Conservation (phyloP, 768 basidiomycete species). For the Crucibulum laeve region DNA sequence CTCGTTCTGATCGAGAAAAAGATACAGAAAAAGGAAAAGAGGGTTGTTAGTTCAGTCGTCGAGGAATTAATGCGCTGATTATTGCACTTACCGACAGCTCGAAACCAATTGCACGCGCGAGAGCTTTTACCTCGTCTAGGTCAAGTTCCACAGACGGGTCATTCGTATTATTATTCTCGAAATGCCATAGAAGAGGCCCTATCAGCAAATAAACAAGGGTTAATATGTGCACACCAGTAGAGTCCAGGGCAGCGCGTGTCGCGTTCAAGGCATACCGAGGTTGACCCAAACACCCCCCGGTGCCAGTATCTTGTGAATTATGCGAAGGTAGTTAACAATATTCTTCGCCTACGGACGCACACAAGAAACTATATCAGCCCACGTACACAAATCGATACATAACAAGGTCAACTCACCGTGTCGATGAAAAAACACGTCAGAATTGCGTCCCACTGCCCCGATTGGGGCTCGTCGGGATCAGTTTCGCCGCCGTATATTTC, state of each 20-base stretch:
- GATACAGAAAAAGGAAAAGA: slow-evolving; percentile 2
- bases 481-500: slow-evolving; percentile 76
- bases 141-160: slow-evolving; percentile 86
- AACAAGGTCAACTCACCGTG: slow-evolving; percentile 51
- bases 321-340: slow-evolving; percentile 85
- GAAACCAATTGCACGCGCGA: slow-evolving; percentile 76
- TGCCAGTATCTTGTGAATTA: slow-evolving; percentile 77
- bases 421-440: slow-evolving; percentile 98
- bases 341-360: slow-evolving; percentile 85
- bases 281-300: slow-evolving; percentile 94
- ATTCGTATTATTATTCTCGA: slow-evolving; percentile 79
- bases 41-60: neutral
- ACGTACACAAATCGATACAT: neutral
- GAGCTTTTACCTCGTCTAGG: slow-evolving; percentile 80
- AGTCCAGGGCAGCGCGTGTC: no score
- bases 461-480: slow-evolving; percentile 57
- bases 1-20: slow-evolving; percentile 58
- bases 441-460: slow-evolving; percentile 83
- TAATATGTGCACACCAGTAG: no score
- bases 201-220: no score
- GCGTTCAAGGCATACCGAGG: slow-evolving; percentile 42
- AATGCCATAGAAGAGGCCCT: slow-evolving; percentile 97
- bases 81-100: slow-evolving; percentile 60
- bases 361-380: neutral
- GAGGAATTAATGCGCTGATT: neutral